Evolutionary conservation across 257 asterid genomes (phyloP), one percentile per base, ranked within the genome.

Genomic region (Datura wrightii): DNA sequence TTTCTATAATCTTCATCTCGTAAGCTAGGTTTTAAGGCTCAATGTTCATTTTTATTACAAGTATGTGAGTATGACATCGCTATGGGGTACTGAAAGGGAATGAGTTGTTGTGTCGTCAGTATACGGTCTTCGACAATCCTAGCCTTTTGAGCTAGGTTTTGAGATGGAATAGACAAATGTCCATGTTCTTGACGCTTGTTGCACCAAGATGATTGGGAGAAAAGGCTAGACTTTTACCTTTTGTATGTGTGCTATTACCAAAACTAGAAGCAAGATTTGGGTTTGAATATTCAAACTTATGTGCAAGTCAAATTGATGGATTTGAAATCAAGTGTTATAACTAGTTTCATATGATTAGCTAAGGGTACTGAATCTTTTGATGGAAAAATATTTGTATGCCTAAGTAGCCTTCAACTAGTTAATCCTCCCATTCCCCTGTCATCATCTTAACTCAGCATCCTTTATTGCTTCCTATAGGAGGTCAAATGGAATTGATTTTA

Each of bases 401-500:
- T 19, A 71, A 70, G 79, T 50, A 78, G 44, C n/a, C 5, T 1
- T 50, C 82, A 6, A 24, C 82, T 76, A 13, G 82, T 78, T 78
- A 5, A 52, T 52, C 31, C 4, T 74, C 81, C 46, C 19, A 1
- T 67, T 10, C n/a, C 18, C 16, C 56, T 71, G 16, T 71, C n/a
- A 5, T n/a, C n/a, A 71, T 70, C 79, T 71, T 44, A 71, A 19
- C 79, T 44, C 55, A 5, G 10, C 39, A 71, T 71, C 37, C 10
- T 44, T 71, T 39, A n/a, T 71, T n/a, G 79, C 53, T 70, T 41
- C 15, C 46, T 36, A 65, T 6, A 11, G 13, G 50, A 24, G 81
- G 42, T 50, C 62, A 13, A 24, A 24, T 50, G 44, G 62, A 50
- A 76, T 76, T 34, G 41, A 31, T 39, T 48, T 24, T 6, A 60